Evolutionary conservation across 1,139 yeast genomes (phyloP).

Genomic region (Debaryomycetaceae sp.): DNA sequence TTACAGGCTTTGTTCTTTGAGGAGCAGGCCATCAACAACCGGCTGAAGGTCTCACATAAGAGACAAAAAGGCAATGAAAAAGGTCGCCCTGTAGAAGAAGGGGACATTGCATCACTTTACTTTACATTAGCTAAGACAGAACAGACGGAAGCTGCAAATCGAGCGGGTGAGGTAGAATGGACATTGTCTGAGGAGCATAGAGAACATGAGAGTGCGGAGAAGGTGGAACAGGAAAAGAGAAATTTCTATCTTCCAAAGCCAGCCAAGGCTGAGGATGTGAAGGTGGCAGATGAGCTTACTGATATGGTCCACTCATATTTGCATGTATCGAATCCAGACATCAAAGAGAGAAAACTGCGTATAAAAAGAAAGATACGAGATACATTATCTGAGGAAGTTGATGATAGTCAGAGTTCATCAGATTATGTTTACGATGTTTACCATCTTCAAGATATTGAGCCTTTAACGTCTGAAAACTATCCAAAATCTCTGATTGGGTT

Average conservation of each 20-base stretch:
- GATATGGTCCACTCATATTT: slow-evolving; percentile 66
- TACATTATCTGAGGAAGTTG: slow-evolving; percentile 4
- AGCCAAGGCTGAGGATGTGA: slow-evolving; percentile 37
- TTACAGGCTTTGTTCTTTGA: slow-evolving; percentile 65
- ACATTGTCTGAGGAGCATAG: slow-evolving; percentile 14
- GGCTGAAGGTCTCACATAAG: slow-evolving; percentile 5
- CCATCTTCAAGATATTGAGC: slow-evolving; percentile 29
- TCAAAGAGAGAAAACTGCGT: background rate
- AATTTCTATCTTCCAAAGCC: slow-evolving; percentile 34
- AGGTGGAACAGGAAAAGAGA: slow-evolving; percentile 11
- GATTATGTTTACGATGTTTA: slow-evolving; percentile 93
- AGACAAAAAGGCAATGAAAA: slow-evolving; percentile 9
- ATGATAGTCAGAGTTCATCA: slow-evolving; percentile 28
- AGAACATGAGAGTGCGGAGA: slow-evolving; percentile 1
- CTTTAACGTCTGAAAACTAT: slow-evolving; percentile 50
- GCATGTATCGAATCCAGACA: slow-evolving; percentile 12
- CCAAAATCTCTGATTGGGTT: slow-evolving; percentile 60
- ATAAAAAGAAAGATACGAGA: background rate
- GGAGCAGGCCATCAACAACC: slow-evolving; percentile 21
- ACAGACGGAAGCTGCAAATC: slow-evolving; percentile 18
- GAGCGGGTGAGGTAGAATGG: slow-evolving; percentile 18
- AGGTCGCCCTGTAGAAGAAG: slow-evolving; percentile 1
- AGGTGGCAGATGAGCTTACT: slow-evolving; percentile 56
- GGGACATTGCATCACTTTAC: slow-evolving; percentile 24
- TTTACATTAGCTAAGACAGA: slow-evolving; percentile 69